Evolutionary conservation across 768 basidiomycete species (phyloP).

Genomic region (Leucocoprinus birnbaumii): DNA sequence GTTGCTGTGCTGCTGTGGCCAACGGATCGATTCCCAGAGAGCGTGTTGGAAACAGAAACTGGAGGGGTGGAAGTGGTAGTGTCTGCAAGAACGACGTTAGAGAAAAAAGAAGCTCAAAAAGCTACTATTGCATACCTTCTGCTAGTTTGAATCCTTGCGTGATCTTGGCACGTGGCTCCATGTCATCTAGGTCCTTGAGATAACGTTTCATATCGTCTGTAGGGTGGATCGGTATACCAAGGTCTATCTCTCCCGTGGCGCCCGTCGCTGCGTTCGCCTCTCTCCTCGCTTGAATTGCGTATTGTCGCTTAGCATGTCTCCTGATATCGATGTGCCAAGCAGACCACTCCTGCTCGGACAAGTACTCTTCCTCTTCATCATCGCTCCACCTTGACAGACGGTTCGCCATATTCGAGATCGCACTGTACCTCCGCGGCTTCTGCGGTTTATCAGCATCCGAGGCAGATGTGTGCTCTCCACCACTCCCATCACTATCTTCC

Average conservation of each 20-base stretch:
- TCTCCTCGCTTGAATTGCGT: slow-evolving; percentile 12
- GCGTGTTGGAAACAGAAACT: neutral
- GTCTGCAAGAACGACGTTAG: too few species aligned
- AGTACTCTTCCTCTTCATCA: slow-evolving; percentile 34
- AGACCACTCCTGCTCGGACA: slow-evolving; percentile 63
- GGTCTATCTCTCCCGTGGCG: neutral
- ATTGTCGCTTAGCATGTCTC: slow-evolving; percentile 24
- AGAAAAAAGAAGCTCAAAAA: neutral
- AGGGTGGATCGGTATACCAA: slow-evolving; percentile 13
- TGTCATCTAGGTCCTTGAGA: slow-evolving; percentile 8
- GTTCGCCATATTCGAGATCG: slow-evolving; percentile 14
- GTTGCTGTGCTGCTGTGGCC: neutral
- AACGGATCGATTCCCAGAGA: neutral
- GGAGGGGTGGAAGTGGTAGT: neutral
- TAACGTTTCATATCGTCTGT: slow-evolving; percentile 14
- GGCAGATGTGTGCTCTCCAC: neutral
- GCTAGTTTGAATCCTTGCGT: neutral
- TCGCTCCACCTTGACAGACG: slow-evolving; percentile 29
- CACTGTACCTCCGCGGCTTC: slow-evolving; percentile 14
- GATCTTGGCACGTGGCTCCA: slow-evolving; percentile 10
- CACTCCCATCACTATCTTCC: slow-evolving; percentile 12
- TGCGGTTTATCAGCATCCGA: slow-evolving; percentile 4
- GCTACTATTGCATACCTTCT: neutral
- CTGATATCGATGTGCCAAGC: slow-evolving; percentile 62
- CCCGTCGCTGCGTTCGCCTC: slow-evolving; percentile 11